A percentile compares a stretch with the other conserved stretches of the same genome.
Evolutionary conservation across 768 basidiomycete species (phyloP).

Genomic region (Dentipellis sp.): DNA sequence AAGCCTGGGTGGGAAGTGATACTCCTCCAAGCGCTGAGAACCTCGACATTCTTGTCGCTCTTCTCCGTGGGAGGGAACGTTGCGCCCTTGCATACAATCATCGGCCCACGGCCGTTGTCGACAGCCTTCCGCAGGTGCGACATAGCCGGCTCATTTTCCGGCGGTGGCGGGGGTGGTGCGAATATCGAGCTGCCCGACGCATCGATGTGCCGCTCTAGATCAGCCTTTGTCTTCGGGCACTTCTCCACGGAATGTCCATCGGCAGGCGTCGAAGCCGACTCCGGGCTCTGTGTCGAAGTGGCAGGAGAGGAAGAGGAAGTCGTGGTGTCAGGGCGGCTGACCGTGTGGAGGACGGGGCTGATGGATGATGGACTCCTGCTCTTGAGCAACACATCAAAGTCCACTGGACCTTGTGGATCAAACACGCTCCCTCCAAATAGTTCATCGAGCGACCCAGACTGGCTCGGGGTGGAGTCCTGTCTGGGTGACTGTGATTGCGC

Average conservation of each 20-base stretch:
- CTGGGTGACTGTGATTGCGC: slow-evolving; percentile 19
- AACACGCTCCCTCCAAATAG: slow-evolving; percentile 34
- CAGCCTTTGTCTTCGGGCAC: slow-evolving; percentile 50
- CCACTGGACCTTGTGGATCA: slow-evolving; percentile 17
- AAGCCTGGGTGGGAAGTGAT: slow-evolving; percentile 70
- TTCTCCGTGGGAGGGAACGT: slow-evolving; percentile 58
- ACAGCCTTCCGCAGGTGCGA: slow-evolving; percentile 27
- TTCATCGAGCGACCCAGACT: slow-evolving; percentile 33
- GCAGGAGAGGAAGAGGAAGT: slow-evolving; percentile 11
- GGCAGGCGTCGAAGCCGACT: slow-evolving; percentile 11
- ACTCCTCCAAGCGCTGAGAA: slow-evolving; percentile 69
- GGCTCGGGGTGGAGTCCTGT: slow-evolving; percentile 22
- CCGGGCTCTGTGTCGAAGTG: slow-evolving; percentile 14
- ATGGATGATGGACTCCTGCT: slow-evolving; percentile 22
- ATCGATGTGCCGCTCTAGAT: slow-evolving; percentile 41
- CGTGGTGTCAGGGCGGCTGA: slow-evolving; percentile 2
- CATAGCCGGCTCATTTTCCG: background rate
- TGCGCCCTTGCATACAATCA: slow-evolving; percentile 60
- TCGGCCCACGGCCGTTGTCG: slow-evolving; percentile 35
- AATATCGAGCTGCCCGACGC: slow-evolving; percentile 57
- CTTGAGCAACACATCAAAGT: slow-evolving; percentile 9
- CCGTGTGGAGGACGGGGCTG: slow-evolving; percentile 49
- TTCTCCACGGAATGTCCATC: slow-evolving; percentile 11
- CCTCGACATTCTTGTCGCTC: slow-evolving; percentile 68
- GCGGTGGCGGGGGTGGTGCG: slow-evolving; percentile 18